Conservation (phyloP, 192 early-diverging fungal genomes). For the Fimicolochytrium jonesii region DNA sequence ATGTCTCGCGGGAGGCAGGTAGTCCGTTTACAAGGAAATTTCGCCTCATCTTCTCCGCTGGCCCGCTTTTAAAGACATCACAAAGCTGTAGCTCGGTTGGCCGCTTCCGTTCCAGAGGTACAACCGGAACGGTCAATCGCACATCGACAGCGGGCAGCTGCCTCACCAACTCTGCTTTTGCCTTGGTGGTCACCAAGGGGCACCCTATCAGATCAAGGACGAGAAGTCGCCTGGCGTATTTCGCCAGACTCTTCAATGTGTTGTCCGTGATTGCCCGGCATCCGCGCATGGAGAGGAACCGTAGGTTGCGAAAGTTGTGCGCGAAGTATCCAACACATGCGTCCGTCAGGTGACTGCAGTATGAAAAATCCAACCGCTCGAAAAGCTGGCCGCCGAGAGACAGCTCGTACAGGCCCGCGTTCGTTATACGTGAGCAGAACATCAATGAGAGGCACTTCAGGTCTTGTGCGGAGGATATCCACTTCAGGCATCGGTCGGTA, state of each 20-base stretch:
- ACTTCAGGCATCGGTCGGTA: slow-evolving; percentile 48
- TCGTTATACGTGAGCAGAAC: slow-evolving; percentile 49
- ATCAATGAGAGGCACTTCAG: slow-evolving; percentile 34
- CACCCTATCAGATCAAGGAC: slow-evolving; percentile 36
- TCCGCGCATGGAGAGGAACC: slow-evolving; percentile 29
- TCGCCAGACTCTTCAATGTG: slow-evolving; percentile 25
- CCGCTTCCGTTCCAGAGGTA: slow-evolving; percentile 16
- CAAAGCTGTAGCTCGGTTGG: slow-evolving; percentile 27
- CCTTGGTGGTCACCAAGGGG: slow-evolving; percentile 16
- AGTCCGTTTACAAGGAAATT: too few relatives aligned
- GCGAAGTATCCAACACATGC: slow-evolving; percentile 38
- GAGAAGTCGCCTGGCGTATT: slow-evolving; percentile 15
- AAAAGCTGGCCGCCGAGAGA: slow-evolving; percentile 40
- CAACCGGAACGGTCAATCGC: slow-evolving; percentile 12
- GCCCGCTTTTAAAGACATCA: slow-evolving; percentile 30
- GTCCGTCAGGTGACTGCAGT: slow-evolving; percentile 45
- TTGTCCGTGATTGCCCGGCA: slow-evolving; percentile 44
- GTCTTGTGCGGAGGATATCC: slow-evolving; percentile 38
- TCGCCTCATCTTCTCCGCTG: slow-evolving; percentile 20
- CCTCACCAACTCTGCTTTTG: slow-evolving; percentile 14
- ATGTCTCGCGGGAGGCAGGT: too few relatives aligned
- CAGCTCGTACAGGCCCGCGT: slow-evolving; percentile 47
- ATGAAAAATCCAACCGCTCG: slow-evolving; percentile 31
- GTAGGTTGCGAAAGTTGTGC: slow-evolving; percentile 26
- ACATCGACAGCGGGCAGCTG: slow-evolving; percentile 3